Percentiles rank a stretch among this genome's conserved stretches.
Conservation (phyloP, 78 protist species). For the Ministeria vibrans region DNA sequence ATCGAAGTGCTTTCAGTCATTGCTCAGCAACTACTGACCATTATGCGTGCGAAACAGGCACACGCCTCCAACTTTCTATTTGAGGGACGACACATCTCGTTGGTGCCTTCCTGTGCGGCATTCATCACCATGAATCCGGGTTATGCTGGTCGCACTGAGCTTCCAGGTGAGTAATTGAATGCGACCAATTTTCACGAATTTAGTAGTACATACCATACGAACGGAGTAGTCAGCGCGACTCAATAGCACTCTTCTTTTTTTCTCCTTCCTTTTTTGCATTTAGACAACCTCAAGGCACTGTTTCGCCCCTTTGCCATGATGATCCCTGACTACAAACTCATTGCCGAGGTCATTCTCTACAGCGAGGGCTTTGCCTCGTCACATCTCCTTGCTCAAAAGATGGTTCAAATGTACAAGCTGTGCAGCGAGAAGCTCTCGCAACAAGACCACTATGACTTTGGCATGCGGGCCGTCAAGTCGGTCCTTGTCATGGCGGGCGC, state of each 20-base stretch:
- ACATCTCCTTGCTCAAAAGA: constrained; percentile 46
- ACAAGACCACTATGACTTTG: constrained; percentile 77
- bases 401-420: constrained; percentile 47
- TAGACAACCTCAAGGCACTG: constrained; percentile 64
- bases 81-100: constrained; percentile 40
- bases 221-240: too few relatives aligned
- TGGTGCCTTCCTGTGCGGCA: constrained; percentile 38
- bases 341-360: constrained; percentile 64
- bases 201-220: too few relatives aligned
- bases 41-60: constrained; percentile 41
- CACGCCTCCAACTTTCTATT: constrained; percentile 7
- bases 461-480: constrained; percentile 66
- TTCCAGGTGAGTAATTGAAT: too few relatives aligned
- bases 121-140: constrained; percentile 91
- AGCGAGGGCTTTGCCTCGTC: constrained; percentile 60
- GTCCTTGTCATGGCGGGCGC: constrained; percentile 55
- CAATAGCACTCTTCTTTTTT: too few relatives aligned
- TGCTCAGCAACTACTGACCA: constrained; percentile 69
- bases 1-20: constrained; percentile 60
- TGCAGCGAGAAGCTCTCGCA: constrained; percentile 58
- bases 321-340: constrained; percentile 75
- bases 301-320: constrained; percentile 86
- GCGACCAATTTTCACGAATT: too few relatives aligned
- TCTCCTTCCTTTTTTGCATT: too few relatives aligned
- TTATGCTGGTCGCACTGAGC: constrained; percentile 70